Base-by-base conservation (phyloP, 805 yeast genomes). In the Candida incommunis region DNA sequence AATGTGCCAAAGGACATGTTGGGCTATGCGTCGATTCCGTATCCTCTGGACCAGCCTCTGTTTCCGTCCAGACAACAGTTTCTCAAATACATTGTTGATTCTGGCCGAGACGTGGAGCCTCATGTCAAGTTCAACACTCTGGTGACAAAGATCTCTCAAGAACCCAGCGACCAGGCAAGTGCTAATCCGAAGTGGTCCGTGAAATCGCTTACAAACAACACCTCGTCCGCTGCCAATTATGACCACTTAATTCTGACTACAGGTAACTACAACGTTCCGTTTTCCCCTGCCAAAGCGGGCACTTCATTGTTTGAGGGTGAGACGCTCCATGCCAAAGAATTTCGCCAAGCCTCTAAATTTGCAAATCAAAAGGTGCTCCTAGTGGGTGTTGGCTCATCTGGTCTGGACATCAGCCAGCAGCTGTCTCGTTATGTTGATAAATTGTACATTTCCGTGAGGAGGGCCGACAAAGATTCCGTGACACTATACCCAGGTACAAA, bases 331-430 rank as follows among this genome's bases (percentile, higher is more conserved):
- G 70, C 87, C 4, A 76, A 76, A 48, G 60, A 68, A 29, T 82
- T 68, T 54, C 69, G 78, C 46, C 59, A 59, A 18, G 70, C 77
- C 0, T 65, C 64, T 1, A 66, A 64, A 13, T 80, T 66, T 47
- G 49, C 43, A n/a, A 66, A 58, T 45, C 66, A 68, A 41, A 68
- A 61, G 25, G 75, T 79, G 15, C 59, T 84, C 40, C 70, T 83
- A 4, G 74, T 84, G n/a, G 94, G 94, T 0, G 80, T 78, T 53
- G 76, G 80, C 9, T 81, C 92, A 2, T 77, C 86, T 24, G 95
- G 90, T 23, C 72, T 76, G 18, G 95, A 86, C 56, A 65, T 82
- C 37, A 74, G 85, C 2, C 71, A 69, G 46, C 88, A 82, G 55
- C 55, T 79, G 18, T 72, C 78, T 1, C 63, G 66, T 2, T 55